A percentile compares a stretch with the other conserved stretches of the same genome.
These are phyloP conservation scores for Phytophthora pini DNA, from an alignment of 352 stramenopile species.

Conservation along the genomic window DNA sequence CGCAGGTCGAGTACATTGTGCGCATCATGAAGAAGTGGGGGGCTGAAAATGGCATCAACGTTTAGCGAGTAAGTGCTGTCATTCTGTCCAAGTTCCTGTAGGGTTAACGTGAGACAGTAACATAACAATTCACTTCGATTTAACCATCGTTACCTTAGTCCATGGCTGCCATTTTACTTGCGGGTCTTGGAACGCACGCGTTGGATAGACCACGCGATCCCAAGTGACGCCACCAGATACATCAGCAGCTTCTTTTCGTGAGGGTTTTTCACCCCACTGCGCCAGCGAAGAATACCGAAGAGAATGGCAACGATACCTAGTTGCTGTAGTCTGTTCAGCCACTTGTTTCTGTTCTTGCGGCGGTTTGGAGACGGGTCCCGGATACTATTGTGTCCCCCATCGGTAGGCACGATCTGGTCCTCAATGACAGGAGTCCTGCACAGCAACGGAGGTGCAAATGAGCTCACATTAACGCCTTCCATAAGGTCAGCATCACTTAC, in stretches of 20 bases:
- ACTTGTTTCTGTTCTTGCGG: slow-evolving; percentile 35
- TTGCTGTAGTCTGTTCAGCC: slow-evolving; percentile 45
- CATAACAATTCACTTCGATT: slow-evolving; percentile 19
- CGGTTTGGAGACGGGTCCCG: slow-evolving; percentile 23
- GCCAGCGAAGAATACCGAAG: slow-evolving; percentile 55
- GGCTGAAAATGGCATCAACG: slow-evolving; percentile 88
- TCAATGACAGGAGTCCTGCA: slow-evolving; percentile 71
- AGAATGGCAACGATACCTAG: slow-evolving; percentile 47
- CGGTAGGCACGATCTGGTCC: slow-evolving; percentile 49
- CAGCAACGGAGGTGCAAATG: neutral
- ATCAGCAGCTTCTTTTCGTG: slow-evolving; percentile 65
- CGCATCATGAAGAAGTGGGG: slow-evolving; percentile 97
- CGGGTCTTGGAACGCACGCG: slow-evolving; percentile 49
- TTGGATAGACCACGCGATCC: slow-evolving; percentile 61
- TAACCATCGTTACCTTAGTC: slow-evolving; percentile 12
- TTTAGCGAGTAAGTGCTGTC: slow-evolving; percentile 41
- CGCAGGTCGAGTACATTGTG: slow-evolving; percentile 96
- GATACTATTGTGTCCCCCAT: slow-evolving; percentile 35
- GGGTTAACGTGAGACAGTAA: slow-evolving; percentile 5
- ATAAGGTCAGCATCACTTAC: slow-evolving; percentile 38
- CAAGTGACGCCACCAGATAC: slow-evolving; percentile 73
- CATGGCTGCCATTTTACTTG: slow-evolving; percentile 12
- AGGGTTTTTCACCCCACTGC: slow-evolving; percentile 49
- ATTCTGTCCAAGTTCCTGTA: too few species aligned
- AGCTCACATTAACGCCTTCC: neutral